Base-by-base conservation (phyloP, 305 asterid genomes). In the Fraxinus sp. region DNA sequence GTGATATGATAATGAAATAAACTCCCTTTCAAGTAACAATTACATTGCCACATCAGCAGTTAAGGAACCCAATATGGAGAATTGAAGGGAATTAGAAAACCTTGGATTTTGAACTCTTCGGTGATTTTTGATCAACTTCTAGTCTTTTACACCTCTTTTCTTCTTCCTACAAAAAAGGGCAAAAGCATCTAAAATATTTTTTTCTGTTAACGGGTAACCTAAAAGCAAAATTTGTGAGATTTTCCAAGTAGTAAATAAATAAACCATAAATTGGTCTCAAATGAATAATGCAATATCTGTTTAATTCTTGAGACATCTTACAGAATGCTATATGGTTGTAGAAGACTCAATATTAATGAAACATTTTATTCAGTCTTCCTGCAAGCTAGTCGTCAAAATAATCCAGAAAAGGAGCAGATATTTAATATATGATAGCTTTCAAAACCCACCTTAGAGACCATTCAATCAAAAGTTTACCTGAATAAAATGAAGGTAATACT, bases 91-190 rank as follows among this genome's bases (percentile, higher is more conserved):
- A 13, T 82, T 39, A 64, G 37, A 41, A 28, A 24, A 32, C 18
- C 94, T 91, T 87, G 20, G 91, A 85, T 81, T 85, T 87, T 2
- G 84, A 66, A 26, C 11, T 39, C 82, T 80, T 83, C 33, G 18
- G 82, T 28, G 49, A 4, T 52, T 76, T 86, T 18, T 35, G 71
- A 41, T 83, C 88, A 37, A 87, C 90, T 32, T 68, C 86, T 72
- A 77, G 64, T 52, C 70, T 79, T 0, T 85, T 86, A 32, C 86
- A 86, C 76, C 97, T 84, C 41, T 84, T 88, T 86, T 91, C 92
- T 66, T 95, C 95, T 66, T 82, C 97, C 97, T 95, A 71, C 39
- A 77, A 41, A 26, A 11, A 71, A 5, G 0, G 20, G 46, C 16
- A 11, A 7, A 41, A 30, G 46, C 26, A 20, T 35, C 36, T 55